Conservation (phyloP, 192 early-diverging fungal species). For the Coemansia javaensis region DNA sequence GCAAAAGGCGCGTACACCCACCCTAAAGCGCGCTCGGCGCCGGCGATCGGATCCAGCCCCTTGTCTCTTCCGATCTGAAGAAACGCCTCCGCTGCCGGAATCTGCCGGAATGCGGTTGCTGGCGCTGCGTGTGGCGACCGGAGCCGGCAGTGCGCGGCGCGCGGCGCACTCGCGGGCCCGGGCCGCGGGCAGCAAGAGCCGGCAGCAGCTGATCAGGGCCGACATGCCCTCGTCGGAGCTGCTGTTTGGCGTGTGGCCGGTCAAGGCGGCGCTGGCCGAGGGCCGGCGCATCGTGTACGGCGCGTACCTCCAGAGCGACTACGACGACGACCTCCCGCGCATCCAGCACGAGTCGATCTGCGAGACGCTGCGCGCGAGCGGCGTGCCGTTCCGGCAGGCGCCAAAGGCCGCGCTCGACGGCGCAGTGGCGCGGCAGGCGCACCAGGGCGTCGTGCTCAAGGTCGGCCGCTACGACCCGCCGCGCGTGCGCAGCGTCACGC, state of each 20-base stretch:
- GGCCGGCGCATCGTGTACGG: slow-evolving; percentile 19
- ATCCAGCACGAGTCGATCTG: slow-evolving; percentile 1
- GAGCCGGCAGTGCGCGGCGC: too few species aligned
- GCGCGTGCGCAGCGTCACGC: slow-evolving; percentile 1
- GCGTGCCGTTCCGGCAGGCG: slow-evolving; percentile 3
- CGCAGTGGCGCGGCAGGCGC: not conserved
- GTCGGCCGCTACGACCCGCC: not conserved
- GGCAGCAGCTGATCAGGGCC: not conserved
- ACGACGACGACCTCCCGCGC: slow-evolving; percentile 13
- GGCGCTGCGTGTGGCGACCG: too few species aligned
- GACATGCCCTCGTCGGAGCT: slow-evolving; percentile 17
- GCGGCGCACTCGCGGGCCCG: too few species aligned
- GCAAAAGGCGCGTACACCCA: too few species aligned
- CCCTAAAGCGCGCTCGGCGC: too few species aligned
- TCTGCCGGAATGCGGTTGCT: too few species aligned
- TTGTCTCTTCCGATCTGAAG: too few species aligned
- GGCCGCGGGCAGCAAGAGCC: too few species aligned
- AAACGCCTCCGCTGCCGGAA: too few species aligned
- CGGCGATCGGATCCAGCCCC: too few species aligned
- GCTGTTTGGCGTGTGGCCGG: slow-evolving; percentile 22
- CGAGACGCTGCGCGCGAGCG: too few species aligned
- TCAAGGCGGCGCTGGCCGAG: slow-evolving; percentile 20
- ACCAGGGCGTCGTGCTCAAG: slow-evolving; percentile 35
- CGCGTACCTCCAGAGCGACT: slow-evolving; percentile 9
- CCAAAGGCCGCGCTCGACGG: not conserved